Evolutionary conservation across 2,329 filamentous ascomycete genomes (phyloP), one percentile per base, ranked within the genome.

Genomic region (Colletotrichum sp.): DNA sequence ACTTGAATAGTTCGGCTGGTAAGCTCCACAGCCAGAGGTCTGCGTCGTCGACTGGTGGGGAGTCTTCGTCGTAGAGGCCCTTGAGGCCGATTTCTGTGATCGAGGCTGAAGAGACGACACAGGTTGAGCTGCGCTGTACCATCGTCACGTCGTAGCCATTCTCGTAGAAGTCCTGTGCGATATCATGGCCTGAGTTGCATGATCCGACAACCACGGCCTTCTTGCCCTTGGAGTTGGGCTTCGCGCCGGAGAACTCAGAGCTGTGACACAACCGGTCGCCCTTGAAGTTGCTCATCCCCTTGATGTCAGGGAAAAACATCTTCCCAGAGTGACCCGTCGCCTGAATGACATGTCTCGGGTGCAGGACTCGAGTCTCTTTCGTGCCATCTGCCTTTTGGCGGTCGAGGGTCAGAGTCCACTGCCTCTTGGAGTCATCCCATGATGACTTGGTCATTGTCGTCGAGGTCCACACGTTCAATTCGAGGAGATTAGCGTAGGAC

Each of bases 141-240:
- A 95, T 92, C 0, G 93, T 95, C 3, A 94, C 90, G 7, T 91
- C 86, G 77, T 92, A 93, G 0, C 93, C 93, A 64, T 92, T 91
- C 78, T 94, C 92, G 43, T 90, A 87, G 79, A 89, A 94, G 77
- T 94, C 92, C 71, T 94, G 92, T 0, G 92, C 90, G 71, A 94
- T 94, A 77, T 94, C 93, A 77, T 94, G 92, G 8, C 88, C 91
- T 0, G 91, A 94, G 82, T 94, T 94, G 83, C 93, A 93, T 2
- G 90, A 92, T 2, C 93, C 93, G 0, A 95, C 87, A 0, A 95
- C 90, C 2, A 94, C 84, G 0, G 91, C 93, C 77, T 90, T 93
- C 80, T 91, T 93, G 2, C 89, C 89, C 27, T 86, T 82, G 6
- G 85, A 83, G 3, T 86, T 81, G 1, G 86, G 81, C 4, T 82